phyloP scores from a whole-genome alignment of 495 filamentous ascomycete genomes.

The Neurospora sp. region DNA sequence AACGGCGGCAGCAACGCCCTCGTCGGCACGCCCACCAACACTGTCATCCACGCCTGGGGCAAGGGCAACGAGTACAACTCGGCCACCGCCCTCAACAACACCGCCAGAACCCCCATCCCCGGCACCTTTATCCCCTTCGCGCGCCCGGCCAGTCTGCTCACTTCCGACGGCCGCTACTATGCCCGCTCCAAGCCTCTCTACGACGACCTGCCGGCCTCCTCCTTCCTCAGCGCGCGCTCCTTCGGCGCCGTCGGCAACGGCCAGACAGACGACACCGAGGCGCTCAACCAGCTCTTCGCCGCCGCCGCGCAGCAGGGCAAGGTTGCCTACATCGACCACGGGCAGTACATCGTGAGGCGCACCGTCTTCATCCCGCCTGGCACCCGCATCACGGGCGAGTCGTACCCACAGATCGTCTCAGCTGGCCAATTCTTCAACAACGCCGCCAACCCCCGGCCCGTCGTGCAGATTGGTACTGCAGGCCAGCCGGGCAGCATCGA shows the following conservation, averaged over 20 bases:
- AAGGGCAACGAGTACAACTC: slow-evolving; percentile 28
- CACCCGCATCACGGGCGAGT: slow-evolving; percentile 69
- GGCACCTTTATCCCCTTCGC: slow-evolving; percentile 25
- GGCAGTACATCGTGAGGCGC: slow-evolving; percentile 66
- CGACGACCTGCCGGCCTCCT: slow-evolving; percentile 37
- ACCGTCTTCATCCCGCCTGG: slow-evolving; percentile 68
- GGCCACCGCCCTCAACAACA: slow-evolving; percentile 16
- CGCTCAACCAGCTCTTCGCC: slow-evolving; percentile 58
- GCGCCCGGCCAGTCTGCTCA: slow-evolving; percentile 27
- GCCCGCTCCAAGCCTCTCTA: slow-evolving; percentile 69
- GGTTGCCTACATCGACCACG: slow-evolving; percentile 79
- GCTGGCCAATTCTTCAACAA: slow-evolving; percentile 56
- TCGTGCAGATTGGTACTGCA: slow-evolving; percentile 62
- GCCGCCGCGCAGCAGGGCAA: slow-evolving; percentile 41
- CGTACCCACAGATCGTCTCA: slow-evolving; percentile 76
- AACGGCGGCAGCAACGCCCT: slow-evolving; percentile 42
- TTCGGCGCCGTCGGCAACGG: slow-evolving; percentile 69
- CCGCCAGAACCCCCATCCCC: slow-evolving; percentile 26
- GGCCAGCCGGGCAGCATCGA: slow-evolving; percentile 67
- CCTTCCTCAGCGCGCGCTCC: slow-evolving; percentile 59
- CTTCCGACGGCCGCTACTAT: slow-evolving; percentile 32
- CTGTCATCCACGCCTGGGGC: slow-evolving; percentile 40
- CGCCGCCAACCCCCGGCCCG: slow-evolving; percentile 52
- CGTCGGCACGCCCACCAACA: slow-evolving; percentile 42
- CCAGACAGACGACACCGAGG: slow-evolving; percentile 50